Conservation (phyloP, 2,329 filamentous ascomycete species). For the Scedosporium minutisporum region DNA sequence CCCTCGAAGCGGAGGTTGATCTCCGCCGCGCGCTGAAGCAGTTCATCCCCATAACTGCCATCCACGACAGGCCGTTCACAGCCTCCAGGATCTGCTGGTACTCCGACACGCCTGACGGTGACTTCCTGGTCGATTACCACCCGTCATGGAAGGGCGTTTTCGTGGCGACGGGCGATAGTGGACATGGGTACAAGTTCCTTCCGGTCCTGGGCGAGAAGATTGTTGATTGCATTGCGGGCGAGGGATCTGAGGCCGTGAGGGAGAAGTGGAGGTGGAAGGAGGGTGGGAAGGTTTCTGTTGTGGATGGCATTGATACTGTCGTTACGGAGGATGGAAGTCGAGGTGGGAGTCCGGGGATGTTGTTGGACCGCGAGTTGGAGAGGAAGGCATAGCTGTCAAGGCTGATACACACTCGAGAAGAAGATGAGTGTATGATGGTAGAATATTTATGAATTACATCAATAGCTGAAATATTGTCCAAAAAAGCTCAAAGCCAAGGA, state of each 20-base stretch:
- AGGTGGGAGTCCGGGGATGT: conserved; percentile 35
- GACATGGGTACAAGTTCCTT: conserved; percentile 61
- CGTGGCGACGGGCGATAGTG: conserved; percentile 52
- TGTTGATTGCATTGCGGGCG: conserved; percentile 41
- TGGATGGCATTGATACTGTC: conserved; percentile 1
- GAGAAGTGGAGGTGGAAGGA: conserved; percentile 56
- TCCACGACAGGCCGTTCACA: conserved; percentile 41
- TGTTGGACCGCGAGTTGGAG: conserved; percentile 34
- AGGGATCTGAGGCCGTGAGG: conserved; percentile 39
- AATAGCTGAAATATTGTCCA: too few relatives aligned
- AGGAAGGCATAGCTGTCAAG: conserved; percentile 11
- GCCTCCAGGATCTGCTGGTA: conserved; percentile 65
- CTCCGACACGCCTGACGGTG: conserved; percentile 59
- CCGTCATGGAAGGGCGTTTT: conserved; percentile 50
- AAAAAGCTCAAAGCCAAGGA: too few relatives aligned
- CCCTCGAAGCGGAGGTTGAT: conserved; percentile 49
- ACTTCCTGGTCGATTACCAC: conserved; percentile 64
- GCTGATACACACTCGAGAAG: too few relatives aligned
- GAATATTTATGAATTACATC: not conserved
- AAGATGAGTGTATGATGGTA: not conserved
- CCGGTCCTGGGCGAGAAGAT: conserved; percentile 56
- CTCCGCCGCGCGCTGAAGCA: conserved; percentile 52
- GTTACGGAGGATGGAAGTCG: conserved; percentile 38
- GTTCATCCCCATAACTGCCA: conserved; percentile 40
- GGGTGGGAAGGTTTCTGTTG: not conserved